Conservation (phyloP, 352 stramenopile genomes). For the Phytopythium delawarense region DNA sequence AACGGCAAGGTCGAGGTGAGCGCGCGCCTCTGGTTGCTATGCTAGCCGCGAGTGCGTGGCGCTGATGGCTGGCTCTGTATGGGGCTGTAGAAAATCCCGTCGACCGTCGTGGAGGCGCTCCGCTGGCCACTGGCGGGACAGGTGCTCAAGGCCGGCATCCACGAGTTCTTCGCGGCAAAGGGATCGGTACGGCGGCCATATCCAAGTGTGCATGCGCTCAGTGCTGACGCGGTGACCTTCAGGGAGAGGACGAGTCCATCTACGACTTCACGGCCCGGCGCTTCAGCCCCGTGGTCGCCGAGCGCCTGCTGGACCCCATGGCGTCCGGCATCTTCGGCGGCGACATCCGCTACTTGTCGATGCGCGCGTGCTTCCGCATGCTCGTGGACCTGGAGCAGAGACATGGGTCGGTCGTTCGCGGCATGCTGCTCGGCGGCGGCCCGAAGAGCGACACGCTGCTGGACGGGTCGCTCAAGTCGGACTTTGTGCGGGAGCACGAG, state of each 20-base stretch:
- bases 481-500: slow-evolving; percentile 65
- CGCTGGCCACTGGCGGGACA: slow-evolving; percentile 55
- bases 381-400: slow-evolving; percentile 73
- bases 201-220: neutral
- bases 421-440: slow-evolving; percentile 50
- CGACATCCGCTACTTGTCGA: slow-evolving; percentile 71
- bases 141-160: slow-evolving; percentile 53
- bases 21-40: neutral
- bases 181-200: slow-evolving; percentile 12
- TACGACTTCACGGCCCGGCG: slow-evolving; percentile 75
- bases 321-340: slow-evolving; percentile 86
- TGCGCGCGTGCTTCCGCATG: slow-evolving; percentile 78
- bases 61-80: too few relatives aligned
- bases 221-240: neutral
- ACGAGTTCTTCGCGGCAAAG: slow-evolving; percentile 53
- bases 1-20: slow-evolving; percentile 60
- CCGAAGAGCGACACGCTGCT: slow-evolving; percentile 38
- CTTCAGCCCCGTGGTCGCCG: slow-evolving; percentile 76
- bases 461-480: slow-evolving; percentile 63
- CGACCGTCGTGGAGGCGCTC: slow-evolving; percentile 48
- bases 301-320: slow-evolving; percentile 78
- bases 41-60: too few relatives aligned
- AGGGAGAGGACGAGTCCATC: slow-evolving; percentile 70
- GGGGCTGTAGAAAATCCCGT: slow-evolving; percentile 51
- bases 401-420: slow-evolving; percentile 75